Conservation (phyloP, 2,329 filamentous ascomycete species). For the Bipolaris gigantea region DNA sequence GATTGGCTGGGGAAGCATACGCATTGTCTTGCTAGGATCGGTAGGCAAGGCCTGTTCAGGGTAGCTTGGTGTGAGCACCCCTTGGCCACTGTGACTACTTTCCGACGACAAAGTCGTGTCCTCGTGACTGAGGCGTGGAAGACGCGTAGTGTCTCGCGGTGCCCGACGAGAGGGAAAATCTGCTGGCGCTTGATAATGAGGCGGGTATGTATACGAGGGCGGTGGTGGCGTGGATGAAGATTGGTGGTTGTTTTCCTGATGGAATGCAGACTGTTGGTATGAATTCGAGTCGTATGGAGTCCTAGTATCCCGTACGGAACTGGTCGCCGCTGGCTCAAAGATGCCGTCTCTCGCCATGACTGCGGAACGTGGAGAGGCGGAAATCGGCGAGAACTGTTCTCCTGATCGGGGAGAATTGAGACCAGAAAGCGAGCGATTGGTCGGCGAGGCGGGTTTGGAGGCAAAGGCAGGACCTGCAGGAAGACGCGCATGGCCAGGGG, state of each 20-base stretch:
- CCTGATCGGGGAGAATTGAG: conserved; percentile 39
- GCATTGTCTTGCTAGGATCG: conserved; percentile 39
- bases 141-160: conserved; percentile 30
- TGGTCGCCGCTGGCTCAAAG: conserved; percentile 26
- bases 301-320: conserved; percentile 25
- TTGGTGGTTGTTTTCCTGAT: conserved; percentile 19
- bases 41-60: conserved; percentile 23
- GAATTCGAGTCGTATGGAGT: conserved; percentile 23
- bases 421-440: conserved; percentile 32
- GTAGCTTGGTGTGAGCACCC: conserved; percentile 13
- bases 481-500: conserved; percentile 27
- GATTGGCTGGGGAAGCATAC: conserved; percentile 45
- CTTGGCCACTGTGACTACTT: conserved; percentile 33
- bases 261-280: conserved; percentile 24
- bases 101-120: conserved; percentile 47
- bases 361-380: conserved; percentile 39
- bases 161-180: conserved; percentile 40
- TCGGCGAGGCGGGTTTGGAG: conserved; percentile 42
- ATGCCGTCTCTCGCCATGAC: conserved; percentile 30
- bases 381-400: conserved; percentile 41
- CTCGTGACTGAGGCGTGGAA: conserved; percentile 44
- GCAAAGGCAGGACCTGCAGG: conserved; percentile 30
- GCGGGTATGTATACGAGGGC: conserved; percentile 18
- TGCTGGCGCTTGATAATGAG: conserved; percentile 27
- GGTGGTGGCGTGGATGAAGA: conserved; percentile 24